These are phyloP conservation scores for Psilocybe cyanescens DNA, from an alignment of 768 basidiomycete genomes.

Conservation along the genomic window DNA sequence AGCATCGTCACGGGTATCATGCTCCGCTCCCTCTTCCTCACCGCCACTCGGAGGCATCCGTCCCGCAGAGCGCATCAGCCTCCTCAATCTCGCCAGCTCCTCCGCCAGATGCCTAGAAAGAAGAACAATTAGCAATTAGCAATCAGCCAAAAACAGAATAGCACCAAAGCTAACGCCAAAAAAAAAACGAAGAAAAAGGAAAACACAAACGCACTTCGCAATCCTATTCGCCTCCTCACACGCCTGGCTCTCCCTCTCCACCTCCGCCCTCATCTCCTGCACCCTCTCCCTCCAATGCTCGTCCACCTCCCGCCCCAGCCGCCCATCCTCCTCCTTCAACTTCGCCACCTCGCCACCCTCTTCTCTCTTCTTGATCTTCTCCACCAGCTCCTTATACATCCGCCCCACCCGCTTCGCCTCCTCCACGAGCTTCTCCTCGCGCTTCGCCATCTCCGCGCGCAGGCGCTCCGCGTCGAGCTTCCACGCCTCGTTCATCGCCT, in stretches of 20 bases:
- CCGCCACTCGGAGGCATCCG: slow-evolving; percentile 17
- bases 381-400: slow-evolving; percentile 69
- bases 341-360: slow-evolving; percentile 49
- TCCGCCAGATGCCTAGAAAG: slow-evolving; percentile 52
- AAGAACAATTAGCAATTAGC: not conserved
- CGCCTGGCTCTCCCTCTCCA: slow-evolving; percentile 57
- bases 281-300: slow-evolving; percentile 64
- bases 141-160: not conserved
- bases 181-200: not conserved
- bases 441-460: slow-evolving; percentile 71
- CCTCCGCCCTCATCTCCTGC: slow-evolving; percentile 48
- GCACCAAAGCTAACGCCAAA: not conserved
- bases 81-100: slow-evolving; percentile 68
- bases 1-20: not conserved
- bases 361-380: slow-evolving; percentile 63
- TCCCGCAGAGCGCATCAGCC: slow-evolving; percentile 67
- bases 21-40: not conserved
- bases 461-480: slow-evolving; percentile 74
- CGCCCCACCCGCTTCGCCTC: slow-evolving; percentile 72
- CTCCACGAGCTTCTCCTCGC: slow-evolving; percentile 68
- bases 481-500: slow-evolving; percentile 73
- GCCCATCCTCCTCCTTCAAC: slow-evolving; percentile 53
- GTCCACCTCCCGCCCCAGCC: slow-evolving; percentile 60
- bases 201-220: slow-evolving; percentile 49
- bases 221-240: slow-evolving; percentile 62